Conservation (phyloP, 164 flowering plant genomes). For the Liriodendron chinense region DNA sequence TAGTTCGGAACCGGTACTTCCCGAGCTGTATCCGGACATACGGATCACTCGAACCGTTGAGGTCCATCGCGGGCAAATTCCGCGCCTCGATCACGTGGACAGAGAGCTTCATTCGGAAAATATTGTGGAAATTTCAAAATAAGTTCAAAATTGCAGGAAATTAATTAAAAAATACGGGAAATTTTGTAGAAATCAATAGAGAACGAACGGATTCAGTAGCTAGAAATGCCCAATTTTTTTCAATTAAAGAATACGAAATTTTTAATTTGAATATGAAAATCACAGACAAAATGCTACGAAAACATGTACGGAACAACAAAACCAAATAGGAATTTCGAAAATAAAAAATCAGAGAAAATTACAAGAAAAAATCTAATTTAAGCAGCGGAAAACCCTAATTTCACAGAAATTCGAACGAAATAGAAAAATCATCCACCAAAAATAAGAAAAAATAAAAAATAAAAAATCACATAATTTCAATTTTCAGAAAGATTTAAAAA, state of each 20-base stretch:
- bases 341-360: neutral
- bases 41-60: constrained; percentile 83
- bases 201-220: neutral
- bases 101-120: constrained; percentile 52
- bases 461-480: neutral
- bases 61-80: constrained; percentile 76
- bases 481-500: neutral
- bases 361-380: too few species aligned
- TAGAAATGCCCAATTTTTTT: neutral
- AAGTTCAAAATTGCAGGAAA: neutral
- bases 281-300: neutral
- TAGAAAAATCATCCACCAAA: neutral
- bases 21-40: constrained; percentile 79
- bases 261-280: neutral
- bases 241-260: neutral
- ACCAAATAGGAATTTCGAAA: neutral
- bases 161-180: neutral
- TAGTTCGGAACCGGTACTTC: constrained; percentile 54
- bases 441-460: too few species aligned
- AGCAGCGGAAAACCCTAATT: neutral
- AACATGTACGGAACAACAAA: neutral
- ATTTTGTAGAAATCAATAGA: neutral
- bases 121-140: neutral
- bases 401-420: neutral
- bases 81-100: constrained; percentile 72